These are phyloP conservation scores for Durotheca rogersii DNA, from an alignment of 495 filamentous ascomycete species.

Conservation along the genomic window DNA sequence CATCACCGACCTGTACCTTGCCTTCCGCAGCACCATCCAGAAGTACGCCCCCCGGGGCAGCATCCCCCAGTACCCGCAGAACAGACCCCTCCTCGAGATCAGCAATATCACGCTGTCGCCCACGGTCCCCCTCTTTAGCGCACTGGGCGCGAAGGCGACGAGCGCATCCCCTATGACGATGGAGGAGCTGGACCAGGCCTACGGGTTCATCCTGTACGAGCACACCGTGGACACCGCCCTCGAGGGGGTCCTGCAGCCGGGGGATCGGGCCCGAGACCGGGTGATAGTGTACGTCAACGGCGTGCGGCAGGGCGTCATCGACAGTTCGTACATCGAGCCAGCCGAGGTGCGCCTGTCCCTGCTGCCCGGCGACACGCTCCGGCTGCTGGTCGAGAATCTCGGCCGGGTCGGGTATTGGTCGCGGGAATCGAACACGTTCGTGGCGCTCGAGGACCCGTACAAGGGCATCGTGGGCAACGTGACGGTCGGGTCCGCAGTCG, in stretches of 20 bases:
- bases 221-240: constrained; percentile 32
- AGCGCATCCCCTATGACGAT: constrained; percentile 40
- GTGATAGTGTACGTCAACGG: constrained; percentile 50
- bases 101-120: constrained; percentile 34
- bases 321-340: constrained; percentile 44
- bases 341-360: constrained; percentile 36
- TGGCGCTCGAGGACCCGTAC: constrained; percentile 43
- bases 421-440: constrained; percentile 32
- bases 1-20: constrained; percentile 43
- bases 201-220: constrained; percentile 46
- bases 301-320: constrained; percentile 42
- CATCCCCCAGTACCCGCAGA: constrained; percentile 35
- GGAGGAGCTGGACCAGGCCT: constrained; percentile 46
- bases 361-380: constrained; percentile 40
- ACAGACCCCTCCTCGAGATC: constrained; percentile 37
- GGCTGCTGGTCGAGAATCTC: constrained; percentile 50
- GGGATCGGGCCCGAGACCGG: constrained; percentile 45
- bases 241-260: constrained; percentile 37
- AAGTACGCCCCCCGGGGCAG: constrained; percentile 36
- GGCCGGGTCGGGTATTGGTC: constrained; percentile 49
- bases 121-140: constrained; percentile 33
- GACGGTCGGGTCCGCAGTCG: constrained; percentile 34
- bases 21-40: constrained; percentile 40
- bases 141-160: constrained; percentile 14
- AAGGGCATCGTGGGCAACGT: constrained; percentile 51